Percentiles rank a stretch among this genome's conserved stretches.
These are phyloP conservation scores for Ustilago cynodontis DNA, from an alignment of 1,284 basidiomycete species.

Conservation along the genomic window DNA sequence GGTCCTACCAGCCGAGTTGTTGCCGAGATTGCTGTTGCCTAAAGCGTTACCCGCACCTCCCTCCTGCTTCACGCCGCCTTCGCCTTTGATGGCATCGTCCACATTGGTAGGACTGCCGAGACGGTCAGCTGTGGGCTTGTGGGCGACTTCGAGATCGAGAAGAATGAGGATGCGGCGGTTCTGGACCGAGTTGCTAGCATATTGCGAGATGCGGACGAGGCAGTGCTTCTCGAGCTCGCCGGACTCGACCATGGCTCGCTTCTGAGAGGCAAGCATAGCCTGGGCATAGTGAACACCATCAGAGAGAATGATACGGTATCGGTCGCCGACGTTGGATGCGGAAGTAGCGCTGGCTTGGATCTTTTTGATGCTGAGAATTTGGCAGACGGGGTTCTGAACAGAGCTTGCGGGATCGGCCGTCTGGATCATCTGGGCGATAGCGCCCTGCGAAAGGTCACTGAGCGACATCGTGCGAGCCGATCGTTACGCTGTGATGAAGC, in stretches of 20 bases:
- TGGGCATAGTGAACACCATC: constrained; percentile 67
- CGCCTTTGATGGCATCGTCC: constrained; percentile 42
- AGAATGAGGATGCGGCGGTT: constrained; percentile 85
- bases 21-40: constrained; percentile 37
- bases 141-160: constrained; percentile 76
- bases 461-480: constrained; percentile 35
- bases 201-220: constrained; percentile 80
- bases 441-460: constrained; percentile 59
- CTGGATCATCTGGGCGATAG: constrained; percentile 62
- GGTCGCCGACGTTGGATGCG: constrained; percentile 58
- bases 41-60: constrained; percentile 21
- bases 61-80: constrained; percentile 47
- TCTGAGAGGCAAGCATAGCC: constrained; percentile 93
- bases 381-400: constrained; percentile 63
- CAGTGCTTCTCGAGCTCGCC: constrained; percentile 80
- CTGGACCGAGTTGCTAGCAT: constrained; percentile 87
- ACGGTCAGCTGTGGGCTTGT: constrained; percentile 46
- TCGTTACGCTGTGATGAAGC: not conserved
- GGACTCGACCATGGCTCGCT: constrained; percentile 82
- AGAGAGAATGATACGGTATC: constrained; percentile 68
- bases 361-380: constrained; percentile 68
- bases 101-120: constrained; percentile 63
- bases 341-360: constrained; percentile 55
- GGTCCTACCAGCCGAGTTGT: constrained; percentile 46
- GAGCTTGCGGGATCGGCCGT: constrained; percentile 49